These are phyloP conservation scores for Rhynchosporium secalis DNA, from an alignment of 2,329 filamentous ascomycete species.

Conservation along the genomic window DNA sequence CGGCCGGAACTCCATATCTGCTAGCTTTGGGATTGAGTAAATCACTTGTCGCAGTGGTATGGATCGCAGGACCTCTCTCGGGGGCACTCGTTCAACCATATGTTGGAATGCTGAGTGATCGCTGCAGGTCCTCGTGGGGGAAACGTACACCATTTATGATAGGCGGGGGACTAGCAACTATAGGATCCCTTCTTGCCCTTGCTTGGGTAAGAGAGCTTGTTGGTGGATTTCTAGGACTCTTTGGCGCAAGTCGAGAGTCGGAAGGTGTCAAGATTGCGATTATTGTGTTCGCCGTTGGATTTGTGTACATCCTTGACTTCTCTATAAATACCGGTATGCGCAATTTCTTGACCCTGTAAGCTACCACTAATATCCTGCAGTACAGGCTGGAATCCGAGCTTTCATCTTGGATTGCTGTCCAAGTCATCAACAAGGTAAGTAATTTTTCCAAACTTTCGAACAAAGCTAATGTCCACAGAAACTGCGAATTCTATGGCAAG, in stretches of 20 bases:
- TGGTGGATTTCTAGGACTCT: conserved; percentile 63
- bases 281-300: conserved; percentile 77
- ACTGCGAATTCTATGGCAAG: conserved; percentile 93
- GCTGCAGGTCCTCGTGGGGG: conserved; percentile 72
- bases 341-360: not conserved
- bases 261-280: conserved; percentile 62
- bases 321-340: conserved; percentile 82
- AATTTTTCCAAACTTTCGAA: not conserved
- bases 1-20: conserved; percentile 85
- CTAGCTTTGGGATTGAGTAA: conserved; percentile 81
- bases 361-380: conserved; percentile 43
- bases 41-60: conserved; percentile 78
- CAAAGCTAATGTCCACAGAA: conserved; percentile 30
- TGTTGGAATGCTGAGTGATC: conserved; percentile 78
- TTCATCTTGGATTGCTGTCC: conserved; percentile 94
- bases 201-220: conserved; percentile 76
- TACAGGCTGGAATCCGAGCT: conserved; percentile 87
- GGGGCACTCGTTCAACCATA: conserved; percentile 81
- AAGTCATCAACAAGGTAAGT: conserved; percentile 74
- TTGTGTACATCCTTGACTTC: conserved; percentile 90
- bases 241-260: conserved; percentile 69
- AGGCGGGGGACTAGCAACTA: conserved; percentile 65
- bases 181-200: conserved; percentile 66
- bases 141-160: conserved; percentile 83
- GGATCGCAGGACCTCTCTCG: conserved; percentile 79